Evolutionary conservation across 352 stramenopile genomes (phyloP), one percentile per base, ranked within the genome.

Genomic region (Globisporangium orthogonon): DNA sequence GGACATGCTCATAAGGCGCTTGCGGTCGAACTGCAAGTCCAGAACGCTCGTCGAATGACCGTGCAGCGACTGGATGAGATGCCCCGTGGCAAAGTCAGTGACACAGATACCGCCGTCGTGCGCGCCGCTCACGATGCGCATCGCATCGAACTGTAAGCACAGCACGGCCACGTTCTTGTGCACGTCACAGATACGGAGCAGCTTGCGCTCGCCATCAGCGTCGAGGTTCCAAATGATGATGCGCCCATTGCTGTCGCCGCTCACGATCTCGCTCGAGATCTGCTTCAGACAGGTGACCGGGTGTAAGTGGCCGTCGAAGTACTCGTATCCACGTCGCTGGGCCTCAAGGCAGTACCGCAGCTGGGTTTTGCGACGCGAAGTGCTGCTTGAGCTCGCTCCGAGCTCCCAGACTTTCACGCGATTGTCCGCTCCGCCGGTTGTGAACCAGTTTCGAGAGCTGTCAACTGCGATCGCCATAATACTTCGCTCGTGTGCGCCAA

Each of bases 141-240:
- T 89, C 30, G 83, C 78, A 13, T 93, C 83, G 57, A 91, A 90
- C 54, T 89, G 75, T 47, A 93, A 61, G 41, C 83, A 89, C 4
- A 71, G 76, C 17, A 93, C 69, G 3, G 74, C 55, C 14, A 65
- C 67, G 50, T 73, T 67, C 56, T 51, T 57, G 59, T 93, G 67
- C 0, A 81, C 65, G 53, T 87, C 67, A 17, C 82, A 89, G 3
- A 86, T 75, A 9, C 80, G 66, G 51, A 89, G 63, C 30, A 87
- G 41, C 49, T 89, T 90, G 28, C 52, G 74, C 1, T 78, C 43
- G n/a, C 9, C 14, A 7, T 28, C 70, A 7, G 75, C 72, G n/a
- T 88, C 77, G 28, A 88, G 49, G 44, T 86, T 89, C 80, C 83
- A 93, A 33, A 90, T 71, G 39, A 87, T 56, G 14, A 93, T 62